Base-by-base conservation (phyloP, 129 eudicot species). In the Saussurea involucrata region DNA sequence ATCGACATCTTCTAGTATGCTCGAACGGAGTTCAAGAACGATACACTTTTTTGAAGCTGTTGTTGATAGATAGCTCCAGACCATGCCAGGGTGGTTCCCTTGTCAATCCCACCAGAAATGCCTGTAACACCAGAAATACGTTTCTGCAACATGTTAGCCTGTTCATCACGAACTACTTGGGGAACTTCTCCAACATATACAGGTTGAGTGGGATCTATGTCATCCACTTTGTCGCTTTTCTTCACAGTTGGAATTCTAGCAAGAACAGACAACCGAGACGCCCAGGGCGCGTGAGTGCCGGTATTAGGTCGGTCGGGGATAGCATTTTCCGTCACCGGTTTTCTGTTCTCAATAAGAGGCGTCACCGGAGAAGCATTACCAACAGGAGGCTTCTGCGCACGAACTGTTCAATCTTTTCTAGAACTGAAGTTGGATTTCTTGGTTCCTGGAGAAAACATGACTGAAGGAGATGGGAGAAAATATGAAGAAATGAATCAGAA, bases 261-360 rank as follows among this genome's bases (percentile, higher is more conserved):
- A 24, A 88, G 93, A 2, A 91, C 93, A 44, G 98, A 93, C 29
- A 91, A 84, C 20, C 97, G 97, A 69, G 97, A 79, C 27, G 98
- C 81, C 97, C 98, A 93, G 1, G 98, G 98, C 27, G 98, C 97
- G 8, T 97, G 97, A 18, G 98, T 91, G 63, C 97, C 98, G 71
- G 98, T 89, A 69, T 21, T 61, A 3, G 96, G 98, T 31, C 98
- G 95, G 63, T 93, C 87, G n/a, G 88, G 90, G 60, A 90, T 33
- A 1, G 82, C 22, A 75, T 65, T 80, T 24, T 84, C 89, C 71
- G 66, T 57, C 72, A 49, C 66, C 63, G 79, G 68, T 4, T 65
- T 78, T 55, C 83, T 77, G 22, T 77, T 67, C 53, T 83, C 90
- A 5, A 46, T 22, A 6, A 78, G 76, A 18, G 98, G 89, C 18